Base-by-base conservation (phyloP, 495 filamentous ascomycete species). In the Venustampulla echinocandica region DNA sequence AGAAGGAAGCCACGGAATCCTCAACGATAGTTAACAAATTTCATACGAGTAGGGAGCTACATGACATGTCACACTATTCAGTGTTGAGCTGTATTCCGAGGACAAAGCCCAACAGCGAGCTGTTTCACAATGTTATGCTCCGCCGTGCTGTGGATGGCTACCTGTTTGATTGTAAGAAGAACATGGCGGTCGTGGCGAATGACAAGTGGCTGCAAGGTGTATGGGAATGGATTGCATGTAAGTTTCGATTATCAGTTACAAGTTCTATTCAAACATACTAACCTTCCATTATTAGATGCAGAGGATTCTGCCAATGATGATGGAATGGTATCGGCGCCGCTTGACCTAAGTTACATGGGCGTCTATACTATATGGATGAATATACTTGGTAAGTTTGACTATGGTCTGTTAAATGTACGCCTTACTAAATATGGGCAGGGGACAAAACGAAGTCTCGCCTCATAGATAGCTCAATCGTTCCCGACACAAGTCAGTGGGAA, bases 261-360 rank as follows among this genome's bases (percentile, higher is more conserved):
- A 23, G 5, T 20, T 35, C n/a, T n/a, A n/a, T n/a, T n/a, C n/a
- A n/a, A n/a, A n/a, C n/a, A n/a, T n/a, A n/a, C n/a, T n/a, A n/a
- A n/a, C n/a, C n/a, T n/a, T n/a, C n/a, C 41, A 14, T 47, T 55
- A 14, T 19, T 54, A 82, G 86, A 79, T 24, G 82, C 84, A 19
- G 79, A 80, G 14, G 66, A 67, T 15, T 74, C 76, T 32, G 84
- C 85, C 11, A 64, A 70, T 18, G 71, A 80, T 39, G 75, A 79
- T 28, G 77, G 80, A 3, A 90, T 95, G 86, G 71, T 85, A 35
- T 66, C 75, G n/a, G 71, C 79, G 32, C 69, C 74, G 1, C 62
- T 95, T 4, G 92, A 96, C 54, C 61, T 95, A 32, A 88, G 81
- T 55, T 98, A 87, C 60, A 61, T 95, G 58, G 92, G 92, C 2